A percentile compares a stretch with the other conserved stretches of the same genome.
Conservation (phyloP, 768 basidiomycete species). For the Pholiota conissans region DNA sequence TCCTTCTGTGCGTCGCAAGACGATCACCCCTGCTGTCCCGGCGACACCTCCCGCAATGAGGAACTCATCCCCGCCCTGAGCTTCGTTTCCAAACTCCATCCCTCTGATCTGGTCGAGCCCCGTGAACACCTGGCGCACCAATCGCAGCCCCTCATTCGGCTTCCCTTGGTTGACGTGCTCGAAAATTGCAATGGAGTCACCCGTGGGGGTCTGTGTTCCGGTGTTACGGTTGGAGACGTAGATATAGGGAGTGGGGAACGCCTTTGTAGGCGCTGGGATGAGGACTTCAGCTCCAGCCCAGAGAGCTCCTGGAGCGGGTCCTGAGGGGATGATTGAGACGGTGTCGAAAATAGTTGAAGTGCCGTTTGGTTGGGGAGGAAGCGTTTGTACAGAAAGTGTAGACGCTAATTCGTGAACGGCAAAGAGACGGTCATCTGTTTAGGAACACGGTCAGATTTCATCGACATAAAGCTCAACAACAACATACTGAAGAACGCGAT, state of each 20-base stretch:
- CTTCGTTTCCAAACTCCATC: conserved; percentile 56
- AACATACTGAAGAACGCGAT: conserved; percentile 32
- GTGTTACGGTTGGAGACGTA: conserved; percentile 71
- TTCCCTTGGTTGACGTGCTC: conserved; percentile 39
- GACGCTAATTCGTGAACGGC: conserved; percentile 56
- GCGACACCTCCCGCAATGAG: conserved; percentile 55
- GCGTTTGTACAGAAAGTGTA: conserved; percentile 56
- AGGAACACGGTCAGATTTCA: too few species aligned
- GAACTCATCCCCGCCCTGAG: conserved; percentile 44
- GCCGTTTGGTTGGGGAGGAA: conserved; percentile 52
- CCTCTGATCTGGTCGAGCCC: conserved; percentile 65
- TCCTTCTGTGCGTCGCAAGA: conserved; percentile 55
- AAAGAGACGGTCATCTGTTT: conserved; percentile 49
- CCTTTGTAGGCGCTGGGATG: conserved; percentile 45
- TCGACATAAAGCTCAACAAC: conserved; percentile 28
- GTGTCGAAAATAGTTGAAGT: conserved; percentile 50
- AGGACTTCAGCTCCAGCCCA: conserved; percentile 67
- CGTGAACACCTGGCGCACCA: conserved; percentile 58
- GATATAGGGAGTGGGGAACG: conserved; percentile 54
- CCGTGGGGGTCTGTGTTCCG: conserved; percentile 44
- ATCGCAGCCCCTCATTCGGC: conserved; percentile 29
- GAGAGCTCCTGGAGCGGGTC: conserved; percentile 23
- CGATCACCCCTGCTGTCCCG: conserved; percentile 54
- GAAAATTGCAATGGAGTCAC: conserved; percentile 67
- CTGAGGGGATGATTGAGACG: conserved; percentile 48